Percentiles rank a stretch among this genome's conserved stretches.
Conservation (phyloP, 306 rosid species). For the Albizia julibrissin region DNA sequence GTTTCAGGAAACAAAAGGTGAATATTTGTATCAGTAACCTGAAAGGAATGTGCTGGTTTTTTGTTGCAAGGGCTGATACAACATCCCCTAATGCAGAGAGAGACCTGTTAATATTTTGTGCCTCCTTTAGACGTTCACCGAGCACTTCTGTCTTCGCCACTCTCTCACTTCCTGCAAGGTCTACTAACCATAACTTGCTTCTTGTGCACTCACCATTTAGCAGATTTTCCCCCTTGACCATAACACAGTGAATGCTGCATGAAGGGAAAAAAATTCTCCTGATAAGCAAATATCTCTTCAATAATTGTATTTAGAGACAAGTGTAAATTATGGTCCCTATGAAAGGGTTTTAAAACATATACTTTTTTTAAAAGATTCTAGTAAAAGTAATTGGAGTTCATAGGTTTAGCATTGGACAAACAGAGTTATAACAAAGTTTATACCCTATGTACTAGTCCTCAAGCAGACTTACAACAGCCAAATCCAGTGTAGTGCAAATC, state of each 20-base stretch:
- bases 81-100: slow-evolving; percentile 98
- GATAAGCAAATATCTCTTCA: slow-evolving; percentile 33
- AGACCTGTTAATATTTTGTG: slow-evolving; percentile 91
- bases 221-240: slow-evolving; percentile 97
- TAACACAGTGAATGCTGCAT: slow-evolving; percentile 88
- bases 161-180: slow-evolving; percentile 95
- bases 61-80: slow-evolving; percentile 90
- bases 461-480: background rate
- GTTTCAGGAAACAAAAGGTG: slow-evolving; percentile 20
- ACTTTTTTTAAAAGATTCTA: background rate
- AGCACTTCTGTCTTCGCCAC: slow-evolving; percentile 94
- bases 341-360: background rate
- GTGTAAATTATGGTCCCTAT: background rate
- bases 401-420: background rate
- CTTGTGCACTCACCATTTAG: slow-evolving; percentile 85
- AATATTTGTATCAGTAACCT: slow-evolving; percentile 53
- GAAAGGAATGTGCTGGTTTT: slow-evolving; percentile 89
- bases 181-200: slow-evolving; percentile 96
- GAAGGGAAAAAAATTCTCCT: slow-evolving; percentile 6
- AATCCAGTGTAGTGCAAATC: background rate
- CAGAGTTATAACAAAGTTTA: background rate
- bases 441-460: background rate
- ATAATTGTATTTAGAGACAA: background rate
- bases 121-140: slow-evolving; percentile 93
- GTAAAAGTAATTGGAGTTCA: background rate